Evolutionary conservation across 208 protist genomes (phyloP), one percentile per base, ranked within the genome.

Genomic region (Novymonas esmeraldas): DNA sequence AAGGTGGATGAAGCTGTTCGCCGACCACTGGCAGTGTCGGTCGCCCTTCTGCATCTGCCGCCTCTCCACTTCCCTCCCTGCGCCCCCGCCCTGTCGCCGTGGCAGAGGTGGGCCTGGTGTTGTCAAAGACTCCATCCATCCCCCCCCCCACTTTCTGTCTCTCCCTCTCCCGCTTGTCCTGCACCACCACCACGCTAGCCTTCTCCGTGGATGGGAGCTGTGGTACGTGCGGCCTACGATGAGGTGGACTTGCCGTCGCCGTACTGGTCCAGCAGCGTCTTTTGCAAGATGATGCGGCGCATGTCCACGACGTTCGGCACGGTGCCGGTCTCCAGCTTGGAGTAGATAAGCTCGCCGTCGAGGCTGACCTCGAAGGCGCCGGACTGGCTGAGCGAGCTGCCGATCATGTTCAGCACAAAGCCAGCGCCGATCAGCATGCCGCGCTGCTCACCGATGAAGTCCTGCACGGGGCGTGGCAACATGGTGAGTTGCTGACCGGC

Each of bases 331-430:
- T 85, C 44, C 39, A 95, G 72, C 71, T 92, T 92, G 10, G 85
- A 92, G 67, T 73, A 90, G 46, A 95, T 73, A 3, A 90, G 75
- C 38, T 29, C 44, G 31, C 73, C 81, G 42, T 93, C 78, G n/a
- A 93, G 46, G 56, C 71, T 85, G 10, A 93, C 82, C 57, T 93
- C 87, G 70, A 87, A 93, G 11, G 86, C 86, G 14, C 86, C 86
- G 7, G 81, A 83, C 67, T 88, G 84, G 14, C 20, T 45, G 3
- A 87, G 31, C 11, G 68, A 67, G 41, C 68, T 60, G 45, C 76
- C 73, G n/a, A 89, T 24, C 54, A 87, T 81, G 61, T 89, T 93
- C 31, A 86, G 46, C 55, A 89, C 3, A 57, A 93, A 85, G 16
- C 80, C 86, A 22, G 48, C 71, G 28, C 59, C 73, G 29, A 89